Base-by-base conservation (phyloP, 2,329 filamentous ascomycete species). In the Ramularia collo-cygni region DNA sequence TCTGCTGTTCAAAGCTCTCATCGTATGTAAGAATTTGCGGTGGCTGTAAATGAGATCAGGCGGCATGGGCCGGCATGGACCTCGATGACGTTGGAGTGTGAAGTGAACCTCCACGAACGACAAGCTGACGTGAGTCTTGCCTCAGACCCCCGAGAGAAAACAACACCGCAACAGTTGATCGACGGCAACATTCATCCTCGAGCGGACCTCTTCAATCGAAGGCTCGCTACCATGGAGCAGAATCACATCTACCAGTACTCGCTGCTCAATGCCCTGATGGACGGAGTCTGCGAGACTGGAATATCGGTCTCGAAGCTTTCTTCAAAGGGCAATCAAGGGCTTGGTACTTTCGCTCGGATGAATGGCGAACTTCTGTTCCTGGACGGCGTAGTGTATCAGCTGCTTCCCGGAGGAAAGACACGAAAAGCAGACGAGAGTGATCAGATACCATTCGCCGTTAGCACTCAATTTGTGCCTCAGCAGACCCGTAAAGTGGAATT, bases 271-370 rank as follows among this genome's bases (percentile, higher is more conserved):
- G 66, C 66, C 17, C 51, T 70, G 3, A 69, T 70, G 66, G 61
- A 62, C 36, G 67, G 65, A 12, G 57, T 69, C 28, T 66, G 64
- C 42, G 64, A 69, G 47, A 63, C 64, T 31, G 69, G 69, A 26
- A 71, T 71, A 42, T 55, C 66, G 36, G 69, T 66, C 34, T 61
- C 67, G 28, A 63, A 70, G 51, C 64, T 73, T 42, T 56, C 64
- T 10, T 54, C 59, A 28, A 64, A 70, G 50, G 70, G 71, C 36
- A 70, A 70, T 50, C 63, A 71, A 60, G 71, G 70, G 42, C 63
- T 74, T 8, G 70, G 70, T 42, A 68, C 68, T 24, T 72, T 68
- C 45, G 52, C 58, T 1, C 52, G 54, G 24, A 66, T 70, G 55
- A 57, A 69, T 45, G 67, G 67, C 37, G 67, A 69, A 43, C 54